Percentiles rank a stretch among this genome's conserved stretches.
phyloP scores from a whole-genome alignment of 805 yeast species.

The Saccharomycopsis sp. region DNA sequence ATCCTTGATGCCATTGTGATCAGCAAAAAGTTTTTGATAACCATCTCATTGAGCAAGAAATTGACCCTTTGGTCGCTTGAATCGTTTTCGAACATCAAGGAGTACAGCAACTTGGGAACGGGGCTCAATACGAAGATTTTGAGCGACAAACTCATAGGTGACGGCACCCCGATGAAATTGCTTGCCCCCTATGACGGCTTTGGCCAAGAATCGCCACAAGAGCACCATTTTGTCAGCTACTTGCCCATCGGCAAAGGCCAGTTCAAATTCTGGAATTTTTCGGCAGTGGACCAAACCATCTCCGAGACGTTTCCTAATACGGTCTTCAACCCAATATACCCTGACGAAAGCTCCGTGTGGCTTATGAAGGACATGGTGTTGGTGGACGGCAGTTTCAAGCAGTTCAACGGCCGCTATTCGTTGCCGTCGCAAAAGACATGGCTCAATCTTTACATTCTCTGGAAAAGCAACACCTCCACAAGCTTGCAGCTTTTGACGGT shows the following conservation, averaged over 20 bases:
- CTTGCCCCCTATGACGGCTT: conserved; percentile 22
- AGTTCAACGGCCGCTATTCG: background rate
- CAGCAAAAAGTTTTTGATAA: conserved; percentile 30
- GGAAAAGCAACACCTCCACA: conserved; percentile 60
- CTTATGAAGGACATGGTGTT: conserved; percentile 40
- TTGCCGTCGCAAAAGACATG: conserved; percentile 4
- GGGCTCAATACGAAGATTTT: conserved; percentile 15
- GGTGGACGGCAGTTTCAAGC: conserved; percentile 4
- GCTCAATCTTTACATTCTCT: conserved; percentile 38
- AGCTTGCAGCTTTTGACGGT: conserved; percentile 34
- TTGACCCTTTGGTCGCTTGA: conserved; percentile 56
- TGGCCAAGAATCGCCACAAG: conserved; percentile 3
- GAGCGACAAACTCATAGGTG: conserved; percentile 26
- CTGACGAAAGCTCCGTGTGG: conserved; percentile 38
- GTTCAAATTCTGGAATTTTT: conserved; percentile 35
- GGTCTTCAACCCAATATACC: conserved; percentile 24
- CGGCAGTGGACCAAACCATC: conserved; percentile 19
- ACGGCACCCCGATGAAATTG: conserved; percentile 28
- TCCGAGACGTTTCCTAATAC: conserved; percentile 17
- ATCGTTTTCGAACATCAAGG: conserved; percentile 28
- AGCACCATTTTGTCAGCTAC: conserved; percentile 29
- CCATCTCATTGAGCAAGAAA: conserved; percentile 48
- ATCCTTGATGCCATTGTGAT: conserved; percentile 27
- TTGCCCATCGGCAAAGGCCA: conserved; percentile 39
- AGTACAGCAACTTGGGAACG: conserved; percentile 16